Evolutionary conservation across 441 rosid species (phyloP), one percentile per base, ranked within the genome.

Genomic region (Populus trichocarpa): DNA sequence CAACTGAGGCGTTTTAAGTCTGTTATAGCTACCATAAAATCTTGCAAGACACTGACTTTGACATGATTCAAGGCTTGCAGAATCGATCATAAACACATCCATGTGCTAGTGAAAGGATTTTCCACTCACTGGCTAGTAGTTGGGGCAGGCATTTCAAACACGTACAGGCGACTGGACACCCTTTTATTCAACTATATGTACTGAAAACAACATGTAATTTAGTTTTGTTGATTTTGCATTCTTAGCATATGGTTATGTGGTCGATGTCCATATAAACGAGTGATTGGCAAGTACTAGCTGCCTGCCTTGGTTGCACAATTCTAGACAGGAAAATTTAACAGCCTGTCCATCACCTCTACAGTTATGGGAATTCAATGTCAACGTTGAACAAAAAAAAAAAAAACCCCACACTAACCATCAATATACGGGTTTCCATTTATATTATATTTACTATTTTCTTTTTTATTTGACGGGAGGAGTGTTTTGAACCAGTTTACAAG

Each of bases 101-200:
- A 69, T 81, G 81, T 77, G 83, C 75, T 6, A 50, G 30, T 35
- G 69, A 59, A 20, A 74, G 77, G 50, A 12, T 46, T 50, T 50
- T 25, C 38, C 32, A 74, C 23, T 35, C 59, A 23, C 26, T 23
- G 0, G 20, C 23, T 57, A 18, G 57, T 14, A 33, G 22, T 8
- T 75, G 69, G 22, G 30, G 35, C 63, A 16, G 77, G 69, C 70
- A 75, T 65, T 66, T n/a, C 42, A 75, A 25, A 38, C 3, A 64
- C 64, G 70, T 74, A 65, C 61, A 65, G 25, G 18, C 26, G 73
- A 76, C 16, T 69, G 63, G 79, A 61, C 71, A 36, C 33, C 61
- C 73, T 46, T 16, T 38, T 26, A 23, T 40, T 25, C 53, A 23
- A 11, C 23, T 33, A 67, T 32, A 50, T 6, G 9, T n/a, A 22